phyloP scores from a whole-genome alignment of 176 grass and related monocot genomes.

The Panicum miliaceum region DNA sequence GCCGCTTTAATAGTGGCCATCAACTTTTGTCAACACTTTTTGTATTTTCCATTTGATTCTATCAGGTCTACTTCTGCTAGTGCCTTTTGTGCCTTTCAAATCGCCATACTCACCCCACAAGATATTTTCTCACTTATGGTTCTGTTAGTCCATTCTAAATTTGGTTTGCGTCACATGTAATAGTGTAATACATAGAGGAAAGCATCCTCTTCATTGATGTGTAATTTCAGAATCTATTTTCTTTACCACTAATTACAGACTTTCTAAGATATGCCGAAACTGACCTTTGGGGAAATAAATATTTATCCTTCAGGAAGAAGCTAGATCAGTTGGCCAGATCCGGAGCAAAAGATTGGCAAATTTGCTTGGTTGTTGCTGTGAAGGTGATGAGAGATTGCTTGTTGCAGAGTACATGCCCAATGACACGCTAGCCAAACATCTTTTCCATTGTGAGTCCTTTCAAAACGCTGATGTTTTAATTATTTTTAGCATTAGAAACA shows the following conservation, averaged over 20 bases:
- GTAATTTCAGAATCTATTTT: neutral
- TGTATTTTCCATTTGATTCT: constrained; percentile 8
- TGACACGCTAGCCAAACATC: constrained; percentile 91
- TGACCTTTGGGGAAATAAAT: constrained; percentile 33
- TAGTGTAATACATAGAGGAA: neutral
- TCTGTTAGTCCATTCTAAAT: neutral
- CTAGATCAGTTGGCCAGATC: constrained; percentile 79
- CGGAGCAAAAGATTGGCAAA: constrained; percentile 85
- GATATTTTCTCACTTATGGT: constrained; percentile 1
- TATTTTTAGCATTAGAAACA: constrained; percentile 25
- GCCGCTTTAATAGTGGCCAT: neutral
- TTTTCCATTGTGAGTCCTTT: constrained; percentile 90
- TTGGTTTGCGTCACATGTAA: neutral
- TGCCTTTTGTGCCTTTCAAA: constrained; percentile 18
- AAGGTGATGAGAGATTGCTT: constrained; percentile 96
- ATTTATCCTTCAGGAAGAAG: constrained; percentile 82
- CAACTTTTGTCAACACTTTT: neutral
- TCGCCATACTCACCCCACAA: neutral
- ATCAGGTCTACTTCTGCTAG: neutral
- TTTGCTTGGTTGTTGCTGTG: constrained; percentile 94
- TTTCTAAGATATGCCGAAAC: constrained; percentile 13
- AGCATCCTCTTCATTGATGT: constrained; percentile 2
- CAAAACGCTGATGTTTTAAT: neutral
- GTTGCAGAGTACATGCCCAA: constrained; percentile 99
- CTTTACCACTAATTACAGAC: neutral